A percentile compares a stretch with the other conserved stretches of the same genome.
Evolutionary conservation across 176 grass and related monocot genomes (phyloP).

Genomic region (Calamus simplicifolius): DNA sequence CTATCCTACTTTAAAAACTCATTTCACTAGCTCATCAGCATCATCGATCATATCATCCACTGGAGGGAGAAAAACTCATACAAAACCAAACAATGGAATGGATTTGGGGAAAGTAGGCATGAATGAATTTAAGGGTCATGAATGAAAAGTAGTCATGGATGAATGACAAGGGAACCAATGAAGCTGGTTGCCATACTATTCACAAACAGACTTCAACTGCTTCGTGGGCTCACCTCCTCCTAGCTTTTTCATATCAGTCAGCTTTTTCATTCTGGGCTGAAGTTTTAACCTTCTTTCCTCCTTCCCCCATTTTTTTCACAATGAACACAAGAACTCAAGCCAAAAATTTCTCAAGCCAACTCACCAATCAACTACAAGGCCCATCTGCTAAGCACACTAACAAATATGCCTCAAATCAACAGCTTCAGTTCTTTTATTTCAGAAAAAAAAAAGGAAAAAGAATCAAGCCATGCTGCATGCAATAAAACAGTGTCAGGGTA

Average conservation of each 20-base stretch:
- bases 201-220: not conserved
- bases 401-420: no score
- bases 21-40: no score
- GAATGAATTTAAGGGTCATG: no score
- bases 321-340: not conserved
- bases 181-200: not conserved
- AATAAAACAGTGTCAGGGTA: no score
- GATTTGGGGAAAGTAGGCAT: not conserved
- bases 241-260: conserved; percentile 7
- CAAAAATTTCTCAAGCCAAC: conserved; percentile 1
- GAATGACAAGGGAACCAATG: not conserved
- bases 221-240: not conserved
- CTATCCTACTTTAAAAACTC: not conserved
- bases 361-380: no score
- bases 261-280: not conserved
- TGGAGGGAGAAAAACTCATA: no score
- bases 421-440: not conserved
- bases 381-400: no score
- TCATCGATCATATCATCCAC: no score
- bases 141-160: not conserved
- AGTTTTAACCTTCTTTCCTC: conserved; percentile 3
- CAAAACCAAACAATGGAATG: not conserved
- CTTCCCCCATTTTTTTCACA: not conserved
- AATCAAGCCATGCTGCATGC: conserved; percentile 24
- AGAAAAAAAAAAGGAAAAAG: conserved; percentile 8